A percentile compares a stretch with the other conserved stretches of the same genome.
phyloP scores from a whole-genome alignment of 768 basidiomycete genomes.

The Pseudohyphozyma bogoriensis region DNA sequence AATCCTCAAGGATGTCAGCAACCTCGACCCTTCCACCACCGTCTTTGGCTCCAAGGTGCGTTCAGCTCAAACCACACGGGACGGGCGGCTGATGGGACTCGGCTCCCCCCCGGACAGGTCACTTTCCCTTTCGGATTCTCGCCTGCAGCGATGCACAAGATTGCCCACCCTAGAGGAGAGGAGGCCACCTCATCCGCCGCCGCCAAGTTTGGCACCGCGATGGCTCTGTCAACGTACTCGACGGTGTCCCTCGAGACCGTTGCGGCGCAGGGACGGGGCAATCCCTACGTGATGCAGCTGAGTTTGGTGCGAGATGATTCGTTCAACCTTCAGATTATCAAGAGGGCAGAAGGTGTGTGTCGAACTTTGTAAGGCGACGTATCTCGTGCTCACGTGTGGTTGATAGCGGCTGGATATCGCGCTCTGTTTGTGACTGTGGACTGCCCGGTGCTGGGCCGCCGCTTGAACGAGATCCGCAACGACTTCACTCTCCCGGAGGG shows the following conservation, averaged over 20 bases:
- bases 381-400: neutral
- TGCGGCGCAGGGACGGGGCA: slow-evolving; percentile 1
- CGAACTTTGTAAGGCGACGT: no score
- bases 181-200: slow-evolving; percentile 9
- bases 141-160: slow-evolving; percentile 15
- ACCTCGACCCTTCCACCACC: slow-evolving; percentile 4
- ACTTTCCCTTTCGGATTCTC: slow-evolving; percentile 17
- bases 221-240: slow-evolving; percentile 17
- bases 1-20: slow-evolving; percentile 12
- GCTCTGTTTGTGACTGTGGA: slow-evolving; percentile 39
- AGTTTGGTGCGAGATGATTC: slow-evolving; percentile 7
- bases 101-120: neutral
- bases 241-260: slow-evolving; percentile 14
- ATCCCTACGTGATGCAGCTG: slow-evolving; percentile 18
- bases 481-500: neutral
- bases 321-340: neutral
- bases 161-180: slow-evolving; percentile 18
- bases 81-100: neutral
- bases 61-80: neutral
- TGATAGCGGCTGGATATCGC: slow-evolving; percentile 19
- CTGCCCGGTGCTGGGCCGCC: slow-evolving; percentile 34
- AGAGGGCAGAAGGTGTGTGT: slow-evolving; percentile 2
- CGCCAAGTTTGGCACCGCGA: slow-evolving; percentile 1
- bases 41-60: slow-evolving; percentile 10
- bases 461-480: slow-evolving; percentile 6